These are phyloP conservation scores for Diaporthe aspalathi DNA, from an alignment of 2,329 filamentous ascomycete genomes.

Conservation along the genomic window DNA sequence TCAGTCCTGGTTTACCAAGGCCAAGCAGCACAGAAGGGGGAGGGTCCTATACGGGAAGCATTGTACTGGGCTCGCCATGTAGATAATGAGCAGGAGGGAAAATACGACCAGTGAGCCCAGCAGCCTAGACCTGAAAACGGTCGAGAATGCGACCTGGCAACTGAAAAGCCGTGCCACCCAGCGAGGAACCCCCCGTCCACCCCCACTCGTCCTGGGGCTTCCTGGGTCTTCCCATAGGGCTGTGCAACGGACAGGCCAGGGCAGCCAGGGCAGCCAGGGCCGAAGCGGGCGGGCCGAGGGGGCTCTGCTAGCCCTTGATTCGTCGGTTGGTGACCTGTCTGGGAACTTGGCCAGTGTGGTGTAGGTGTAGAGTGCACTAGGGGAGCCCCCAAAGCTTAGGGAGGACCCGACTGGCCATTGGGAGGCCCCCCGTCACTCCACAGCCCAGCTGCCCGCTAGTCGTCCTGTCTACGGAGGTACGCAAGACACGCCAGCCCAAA, in stretches of 20 bases:
- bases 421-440: conserved; percentile 26
- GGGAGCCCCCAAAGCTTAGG: conserved; percentile 20
- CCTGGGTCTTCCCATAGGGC: conserved; percentile 29
- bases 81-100: not conserved
- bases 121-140: conserved; percentile 14
- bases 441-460: conserved; percentile 4
- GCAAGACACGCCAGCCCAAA: no score
- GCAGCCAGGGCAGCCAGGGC: conserved; percentile 3
- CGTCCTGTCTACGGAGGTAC: no score
- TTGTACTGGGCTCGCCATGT: no score
- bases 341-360: no score
- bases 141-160: conserved; percentile 1
- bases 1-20: not conserved
- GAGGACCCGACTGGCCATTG: conserved; percentile 16
- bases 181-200: not conserved
- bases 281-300: conserved; percentile 32
- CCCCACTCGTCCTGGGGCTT: not conserved
- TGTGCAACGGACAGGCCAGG: conserved; percentile 28
- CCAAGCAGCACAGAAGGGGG: not conserved
- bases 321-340: not conserved
- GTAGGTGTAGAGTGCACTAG: no score
- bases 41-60: no score
- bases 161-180: conserved; percentile 4
- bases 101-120: not conserved
- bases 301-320: conserved; percentile 3